Evolutionary conservation across 1,139 yeast species (phyloP), one percentile per base, ranked within the genome.

Genomic region (Pneumocystis jirovecii): DNA sequence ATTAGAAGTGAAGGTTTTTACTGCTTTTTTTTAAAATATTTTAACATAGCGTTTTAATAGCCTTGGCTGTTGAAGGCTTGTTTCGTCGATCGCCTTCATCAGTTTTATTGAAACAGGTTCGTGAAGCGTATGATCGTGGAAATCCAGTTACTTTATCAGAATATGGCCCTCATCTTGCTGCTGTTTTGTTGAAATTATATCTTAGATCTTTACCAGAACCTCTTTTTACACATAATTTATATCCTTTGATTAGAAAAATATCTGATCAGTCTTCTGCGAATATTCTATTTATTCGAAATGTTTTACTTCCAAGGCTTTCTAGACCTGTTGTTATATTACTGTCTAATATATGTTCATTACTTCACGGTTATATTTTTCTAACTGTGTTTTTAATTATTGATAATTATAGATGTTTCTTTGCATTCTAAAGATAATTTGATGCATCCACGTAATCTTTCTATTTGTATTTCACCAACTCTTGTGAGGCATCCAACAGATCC

Each of bases 111-210:
- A 68, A 67, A 42, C 71, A 77, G 25, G 70, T 77, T 35, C 68
- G 73, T 50, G 76, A 76, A 63, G 76, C 77, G 39, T 76, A 72
- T 62, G 77, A 77, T 64, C 72, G 80, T 40, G 74, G 74, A 65
- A 80, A 78, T 66, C 66, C 71, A n/a, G 68, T 78, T 39, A 72
- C 74, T 45, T 67, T 78, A 45, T 71, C 70, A 39, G 79, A 77
- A 64, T 69, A 64, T 44, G 61, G 68, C 4, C 78, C 80, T 0
- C 72, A 72, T 29, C 70, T 73, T 10, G 73, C 74, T 3, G 76
- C 79, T 4, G 73, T 76, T 4, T 69, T 76, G 17, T 68, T 78
- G 61, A 78, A 76, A 65, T 70, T 73, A 50, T 78, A 73, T 67
- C 69, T 78, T 39, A 69, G 73, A 31, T 73, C 73, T 64, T 70